Base-by-base conservation (phyloP, 768 basidiomycete genomes). In the Rubroboletus satanas region DNA sequence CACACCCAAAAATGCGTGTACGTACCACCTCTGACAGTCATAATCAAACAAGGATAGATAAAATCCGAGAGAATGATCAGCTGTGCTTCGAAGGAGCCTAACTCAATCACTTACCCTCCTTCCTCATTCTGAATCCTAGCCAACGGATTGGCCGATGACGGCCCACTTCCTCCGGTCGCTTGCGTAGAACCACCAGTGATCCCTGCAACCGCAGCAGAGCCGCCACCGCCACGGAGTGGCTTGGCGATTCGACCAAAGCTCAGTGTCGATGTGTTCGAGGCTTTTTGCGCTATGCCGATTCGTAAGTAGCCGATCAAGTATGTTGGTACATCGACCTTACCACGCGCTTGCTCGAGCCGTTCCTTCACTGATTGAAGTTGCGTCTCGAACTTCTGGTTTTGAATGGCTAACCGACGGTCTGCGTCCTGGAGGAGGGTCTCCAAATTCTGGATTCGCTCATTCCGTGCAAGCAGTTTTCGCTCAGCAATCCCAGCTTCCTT, bases 401-500 rank as follows among this genome's bases (percentile, higher is more conserved):
- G 92, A 56, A 88, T 73, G n/a, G 88, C 87, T 57, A 98, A 76
- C 63, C 94, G 83, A 43, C 93, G 87, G 75, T 98, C 94, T 42
- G 96, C 93, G 63, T 95, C 93, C 65, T 93, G 93, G 29, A 98
- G 79, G 36, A 97, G 75, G 4, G 88, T 84, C 72, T 99, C 97
- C 58, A 99, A 80, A 73, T 93, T 96, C 75, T 94, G 90, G 75
- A 99, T 98, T 63, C 97, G 88, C 72, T 98, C 97, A 67, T 98
- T 98, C 53, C 97, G 86, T 36, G 95, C 93, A 62, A 97, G 81
- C 28, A 99, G 76, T 74, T 98, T 98, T 64, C 95, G 88, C 73
- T 99, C 97, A 51, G 96, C 93, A 61, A 96, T 90, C 21, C 92
- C 93, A 32, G 93, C 90, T 73, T 98, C 97, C 75, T 96, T 98